Base-by-base conservation (phyloP, 2,329 filamentous ascomycete species). In the Hypoxylon sp. region DNA sequence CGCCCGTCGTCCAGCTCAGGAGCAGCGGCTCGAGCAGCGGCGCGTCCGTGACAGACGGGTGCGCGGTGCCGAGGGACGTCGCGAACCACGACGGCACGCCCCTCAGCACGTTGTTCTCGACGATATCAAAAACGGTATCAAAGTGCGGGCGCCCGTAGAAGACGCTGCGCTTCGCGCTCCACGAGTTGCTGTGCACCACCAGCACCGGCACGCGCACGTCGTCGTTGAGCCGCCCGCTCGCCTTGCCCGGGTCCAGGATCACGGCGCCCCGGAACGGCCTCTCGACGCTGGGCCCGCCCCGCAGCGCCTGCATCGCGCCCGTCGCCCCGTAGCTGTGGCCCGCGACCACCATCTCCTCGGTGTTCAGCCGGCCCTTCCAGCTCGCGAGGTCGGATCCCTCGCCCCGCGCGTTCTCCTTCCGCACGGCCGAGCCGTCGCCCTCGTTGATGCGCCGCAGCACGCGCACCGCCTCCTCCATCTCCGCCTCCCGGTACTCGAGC, bases 301-400 rank as follows among this genome's bases (percentile, higher is more conserved):
- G 83, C n/a, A 90, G 78, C 2, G 85, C 83, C 61, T 88, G 86
- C 19, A 90, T 78, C 0, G 86, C 87, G 2, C 85, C 82, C 0
- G 89, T 90, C 1, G 87, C 88, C 50, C 89, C 89, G 75, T 88
- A 90, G 0, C 86, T 89, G 72, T 91, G 88, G 0, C 88, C 88
- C 3, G 79, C 84, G 7, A 90, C 79, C 47, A 86, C 81, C 68
- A 89, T 80, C 34, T 83, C 80, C 28, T 81, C 76, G 47, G 83
- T 78, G 72, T 89, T 82, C 6, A 91, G 80, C 8, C 86, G 81
- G 57, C 77, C 76, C 34, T 78, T 73, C 81, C 87, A 91, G 15
- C 76, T 75, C 2, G 77, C 69, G 1, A 88, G 79, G 64, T 77
- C 76, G 20, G 69, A 70, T 46, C 81, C 85, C 72, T 84, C 85